Evolutionary conservation across 2,329 filamentous ascomycete genomes (phyloP), one percentile per base, ranked within the genome.

Genomic region (Aspergillus cejpii): DNA sequence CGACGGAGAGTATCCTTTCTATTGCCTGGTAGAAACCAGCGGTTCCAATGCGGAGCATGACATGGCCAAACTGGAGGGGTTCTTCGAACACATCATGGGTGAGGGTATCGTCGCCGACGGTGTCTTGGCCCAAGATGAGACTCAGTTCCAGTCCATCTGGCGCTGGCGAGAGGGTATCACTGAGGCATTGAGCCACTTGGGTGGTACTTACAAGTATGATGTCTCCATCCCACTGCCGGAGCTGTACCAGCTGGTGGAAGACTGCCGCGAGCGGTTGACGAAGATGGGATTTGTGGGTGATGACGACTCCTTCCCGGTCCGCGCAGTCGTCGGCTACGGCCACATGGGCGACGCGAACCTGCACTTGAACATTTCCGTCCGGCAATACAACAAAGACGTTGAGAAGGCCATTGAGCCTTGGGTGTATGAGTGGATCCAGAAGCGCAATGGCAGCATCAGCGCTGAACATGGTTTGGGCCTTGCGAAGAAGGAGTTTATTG

Each of bases 261-360:
- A 97, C 57, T 85, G 83, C 17, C 79, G 84, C 51, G 80, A 79
- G 42, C 81, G 83, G 42, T 77, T 98, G 53, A 75, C 77, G 1
- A 76, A 82, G 43, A 83, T 83, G 24, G 88, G 89, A 0, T 76
- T 97, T 2, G 75, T 94, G 31, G 85, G 87, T 42, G 83, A 87
- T 36, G 80, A 83, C 5, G 80, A 85, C 44, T 81, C 81, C 37
- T 78, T 83, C 63, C 87, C 90, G 1, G 90, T 94, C 5, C 79
- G 94, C 1, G 85, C 84, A 46, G 90, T 96, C n/a, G 81, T 96
- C 15, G 92, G 92, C 15, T 98, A 96, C 63, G 92, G 92, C 26
- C 92, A 98, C 67, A 97, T 98, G 90, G 94, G 92, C 29, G 92
- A 98, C 68, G 82, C 85, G 3, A 98, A 98, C 69, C 70, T 98